Evolutionary conservation across 2,329 filamentous ascomycete genomes (phyloP).

Genomic region (Exophiala lecanii-corni): DNA sequence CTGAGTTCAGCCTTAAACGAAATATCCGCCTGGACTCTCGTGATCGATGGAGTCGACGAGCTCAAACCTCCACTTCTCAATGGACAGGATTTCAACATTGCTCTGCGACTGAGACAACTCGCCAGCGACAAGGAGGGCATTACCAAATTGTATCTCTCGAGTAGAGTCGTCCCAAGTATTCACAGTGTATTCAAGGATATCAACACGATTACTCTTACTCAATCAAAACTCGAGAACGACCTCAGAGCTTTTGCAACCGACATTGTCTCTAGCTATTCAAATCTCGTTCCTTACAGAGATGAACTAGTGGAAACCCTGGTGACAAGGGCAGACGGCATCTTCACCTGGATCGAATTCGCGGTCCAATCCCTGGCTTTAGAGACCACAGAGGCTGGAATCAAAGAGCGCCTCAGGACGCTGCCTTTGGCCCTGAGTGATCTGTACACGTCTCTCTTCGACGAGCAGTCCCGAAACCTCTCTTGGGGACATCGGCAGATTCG

Average conservation of each 20-base stretch:
- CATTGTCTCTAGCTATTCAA: not conserved
- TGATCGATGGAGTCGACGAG: conserved; percentile 6
- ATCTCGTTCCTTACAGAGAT: not conserved
- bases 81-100: conserved; percentile 1
- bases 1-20: not conserved
- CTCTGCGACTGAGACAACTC: not conserved
- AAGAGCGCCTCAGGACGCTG: not conserved
- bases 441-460: not conserved
- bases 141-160: not conserved
- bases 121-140: not conserved
- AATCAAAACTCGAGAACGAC: not conserved
- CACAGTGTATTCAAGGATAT: not conserved
- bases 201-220: not conserved
- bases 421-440: not conserved
- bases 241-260: not conserved
- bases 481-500: not conserved
- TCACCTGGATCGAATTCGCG: conserved; percentile 2
- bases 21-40: not conserved
- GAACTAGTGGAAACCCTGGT: not conserved
- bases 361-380: not conserved
- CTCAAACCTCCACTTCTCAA: not conserved
- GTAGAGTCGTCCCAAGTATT: not conserved
- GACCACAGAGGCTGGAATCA: not conserved
- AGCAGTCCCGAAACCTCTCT: not conserved
- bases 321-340: not conserved